These are phyloP conservation scores for Cornus kousa DNA, from an alignment of 148 eudicot genomes.

Conservation along the genomic window DNA sequence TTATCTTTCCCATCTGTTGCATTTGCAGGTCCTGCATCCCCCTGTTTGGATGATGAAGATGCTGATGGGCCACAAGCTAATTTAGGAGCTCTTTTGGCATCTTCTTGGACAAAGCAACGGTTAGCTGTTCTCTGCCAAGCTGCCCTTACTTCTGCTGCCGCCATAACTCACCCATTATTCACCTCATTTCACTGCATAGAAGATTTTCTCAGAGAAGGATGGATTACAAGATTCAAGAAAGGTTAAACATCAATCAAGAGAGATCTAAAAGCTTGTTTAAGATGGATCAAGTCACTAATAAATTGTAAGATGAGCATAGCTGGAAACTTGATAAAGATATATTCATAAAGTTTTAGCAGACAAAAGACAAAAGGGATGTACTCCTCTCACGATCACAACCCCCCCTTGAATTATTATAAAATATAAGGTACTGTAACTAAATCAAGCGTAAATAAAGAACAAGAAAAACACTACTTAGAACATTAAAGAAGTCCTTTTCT, in stretches of 20 bases:
- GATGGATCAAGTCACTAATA: not conserved
- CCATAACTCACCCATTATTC: slow-evolving; percentile 56
- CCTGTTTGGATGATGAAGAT: slow-evolving; percentile 46
- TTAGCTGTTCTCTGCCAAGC: slow-evolving; percentile 95
- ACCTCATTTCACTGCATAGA: slow-evolving; percentile 32
- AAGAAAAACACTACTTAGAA: too few relatives aligned
- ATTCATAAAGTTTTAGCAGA: too few relatives aligned
- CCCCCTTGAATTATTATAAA: too few relatives aligned
- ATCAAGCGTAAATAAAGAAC: too few relatives aligned
- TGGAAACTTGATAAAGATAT: not conserved
- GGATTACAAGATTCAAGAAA: not conserved
- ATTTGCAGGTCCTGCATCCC: slow-evolving; percentile 43
- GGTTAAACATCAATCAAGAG: not conserved
- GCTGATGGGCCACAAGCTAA: slow-evolving; percentile 77
- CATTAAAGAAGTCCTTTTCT: too few relatives aligned
- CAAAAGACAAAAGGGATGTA: too few relatives aligned
- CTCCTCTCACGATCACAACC: too few relatives aligned
- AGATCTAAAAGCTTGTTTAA: too few relatives aligned
- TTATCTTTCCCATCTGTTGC: slow-evolving; percentile 37
- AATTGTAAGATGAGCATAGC: not conserved
- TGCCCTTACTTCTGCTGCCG: slow-evolving; percentile 93
- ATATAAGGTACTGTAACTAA: not conserved
- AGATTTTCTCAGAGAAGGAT: not conserved
- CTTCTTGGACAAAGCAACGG: slow-evolving; percentile 90
- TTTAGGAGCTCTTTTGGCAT: slow-evolving; percentile 95